Evolutionary conservation across 345 rosid species (phyloP).

Genomic region (Eutrema japonicum): DNA sequence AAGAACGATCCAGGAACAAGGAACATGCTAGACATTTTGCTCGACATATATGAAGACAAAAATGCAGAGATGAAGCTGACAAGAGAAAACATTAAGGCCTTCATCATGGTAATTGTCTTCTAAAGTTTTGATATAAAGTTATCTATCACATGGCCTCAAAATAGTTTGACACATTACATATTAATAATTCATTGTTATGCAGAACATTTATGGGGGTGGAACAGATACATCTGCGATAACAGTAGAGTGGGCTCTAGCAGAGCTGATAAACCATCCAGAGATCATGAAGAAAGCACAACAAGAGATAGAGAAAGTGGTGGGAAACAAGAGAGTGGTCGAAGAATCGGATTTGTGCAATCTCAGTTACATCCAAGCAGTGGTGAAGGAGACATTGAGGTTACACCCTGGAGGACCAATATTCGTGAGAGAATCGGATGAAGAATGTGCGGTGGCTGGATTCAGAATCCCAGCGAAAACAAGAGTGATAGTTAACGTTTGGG

Average conservation of each 20-base stretch:
- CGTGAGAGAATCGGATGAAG: conserved; percentile 53
- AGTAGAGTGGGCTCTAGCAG: conserved; percentile 74
- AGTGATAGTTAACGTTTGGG: conserved; percentile 60
- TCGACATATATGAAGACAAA: conserved; percentile 69
- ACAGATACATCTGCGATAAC: conserved; percentile 68
- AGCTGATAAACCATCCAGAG: conserved; percentile 68
- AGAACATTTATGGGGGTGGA: conserved; percentile 72
- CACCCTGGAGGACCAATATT: conserved; percentile 69
- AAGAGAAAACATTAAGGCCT: conserved; percentile 74
- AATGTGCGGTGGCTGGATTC: conserved; percentile 49
- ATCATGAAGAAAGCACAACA: conserved; percentile 58
- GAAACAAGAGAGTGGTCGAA: conserved; percentile 53
- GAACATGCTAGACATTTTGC: conserved; percentile 66
- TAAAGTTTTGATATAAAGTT: not conserved
- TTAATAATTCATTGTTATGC: conserved; percentile 24
- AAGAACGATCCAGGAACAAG: conserved; percentile 36
- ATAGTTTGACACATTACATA: not conserved
- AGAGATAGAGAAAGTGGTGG: conserved; percentile 64
- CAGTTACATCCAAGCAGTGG: conserved; percentile 63
- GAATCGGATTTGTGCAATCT: conserved; percentile 67
- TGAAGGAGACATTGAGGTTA: conserved; percentile 71
- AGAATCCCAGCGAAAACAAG: conserved; percentile 60
- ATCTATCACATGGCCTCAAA: not conserved
- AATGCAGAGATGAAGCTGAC: conserved; percentile 61
- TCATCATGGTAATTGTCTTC: conserved; percentile 59